These are phyloP conservation scores for Aphanoascus verrucosus DNA, from an alignment of 2,329 filamentous ascomycete species.

Conservation along the genomic window DNA sequence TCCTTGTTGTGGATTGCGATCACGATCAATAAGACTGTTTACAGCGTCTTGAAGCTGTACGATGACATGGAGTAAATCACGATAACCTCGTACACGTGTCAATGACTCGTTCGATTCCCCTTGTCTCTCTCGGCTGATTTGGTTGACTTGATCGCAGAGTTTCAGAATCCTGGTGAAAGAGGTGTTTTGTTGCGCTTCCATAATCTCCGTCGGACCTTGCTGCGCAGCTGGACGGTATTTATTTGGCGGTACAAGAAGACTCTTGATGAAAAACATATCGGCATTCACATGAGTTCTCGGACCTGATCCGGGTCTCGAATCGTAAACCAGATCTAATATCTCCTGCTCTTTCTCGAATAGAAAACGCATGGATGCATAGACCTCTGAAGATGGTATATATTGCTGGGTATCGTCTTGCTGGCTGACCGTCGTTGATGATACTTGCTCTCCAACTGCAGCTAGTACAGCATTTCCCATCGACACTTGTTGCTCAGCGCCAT, in stretches of 20 bases:
- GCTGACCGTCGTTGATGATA: constrained; percentile 17
- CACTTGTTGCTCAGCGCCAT: constrained; percentile 50
- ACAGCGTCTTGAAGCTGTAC: constrained; percentile 77
- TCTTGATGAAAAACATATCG: constrained; percentile 90
- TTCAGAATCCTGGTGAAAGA: constrained; percentile 78
- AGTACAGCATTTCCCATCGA: constrained; percentile 42
- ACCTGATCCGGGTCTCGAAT: constrained; percentile 55
- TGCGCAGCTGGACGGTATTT: constrained; percentile 78
- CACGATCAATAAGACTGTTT: constrained; percentile 84
- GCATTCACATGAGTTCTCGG: constrained; percentile 51
- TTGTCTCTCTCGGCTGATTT: constrained; percentile 61
- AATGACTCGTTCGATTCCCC: constrained; percentile 35
- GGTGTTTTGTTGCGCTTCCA: constrained; percentile 79
- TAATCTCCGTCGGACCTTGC: constrained; percentile 68
- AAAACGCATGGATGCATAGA: constrained; percentile 63
- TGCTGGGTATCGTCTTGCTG: constrained; percentile 47
- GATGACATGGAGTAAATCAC: constrained; percentile 70
- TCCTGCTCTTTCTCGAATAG: constrained; percentile 84
- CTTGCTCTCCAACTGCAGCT: constrained; percentile 19
- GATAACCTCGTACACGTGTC: constrained; percentile 52
- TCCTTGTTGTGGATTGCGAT: constrained; percentile 72
- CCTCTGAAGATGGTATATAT: constrained; percentile 74
- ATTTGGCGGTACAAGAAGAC: constrained; percentile 82
- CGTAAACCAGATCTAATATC: constrained; percentile 74
- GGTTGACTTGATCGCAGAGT: constrained; percentile 59